Conservation (phyloP, 1,284 basidiomycete genomes). For the Rhodofomes roseus region DNA sequence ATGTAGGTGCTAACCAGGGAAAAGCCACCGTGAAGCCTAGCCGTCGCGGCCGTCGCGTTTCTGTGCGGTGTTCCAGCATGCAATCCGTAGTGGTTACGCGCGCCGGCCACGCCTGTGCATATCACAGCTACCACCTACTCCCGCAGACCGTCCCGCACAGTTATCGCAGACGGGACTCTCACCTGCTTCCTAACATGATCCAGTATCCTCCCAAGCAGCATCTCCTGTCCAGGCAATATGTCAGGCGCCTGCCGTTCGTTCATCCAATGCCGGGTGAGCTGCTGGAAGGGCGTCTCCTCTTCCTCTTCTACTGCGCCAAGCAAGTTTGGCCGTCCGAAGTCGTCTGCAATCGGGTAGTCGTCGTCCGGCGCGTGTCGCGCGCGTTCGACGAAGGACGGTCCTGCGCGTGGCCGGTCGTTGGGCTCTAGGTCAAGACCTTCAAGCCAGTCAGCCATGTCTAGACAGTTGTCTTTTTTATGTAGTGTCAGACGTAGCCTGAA, state of each 20-base stretch:
- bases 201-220: conserved; percentile 66
- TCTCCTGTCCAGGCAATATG: conserved; percentile 73
- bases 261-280: conserved; percentile 79
- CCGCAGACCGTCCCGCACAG: no score
- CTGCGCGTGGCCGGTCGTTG: conserved; percentile 17
- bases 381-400: conserved; percentile 23
- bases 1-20: no score
- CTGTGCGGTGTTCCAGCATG: no score
- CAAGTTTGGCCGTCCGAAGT: conserved; percentile 6
- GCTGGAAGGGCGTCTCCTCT: conserved; percentile 47
- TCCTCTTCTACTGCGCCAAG: conserved; percentile 18
- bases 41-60: no score
- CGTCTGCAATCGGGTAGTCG: conserved; percentile 16
- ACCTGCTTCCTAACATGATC: conserved; percentile 88
- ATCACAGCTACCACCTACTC: neutral
- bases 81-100: no score
- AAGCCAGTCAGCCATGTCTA: conserved; percentile 16
- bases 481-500: no score
- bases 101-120: no score
- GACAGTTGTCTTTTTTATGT: no score
- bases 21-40: no score
- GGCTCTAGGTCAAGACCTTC: conserved; percentile 14
- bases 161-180: conserved; percentile 26
- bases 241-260: conserved; percentile 84
- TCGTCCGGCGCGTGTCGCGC: conserved; percentile 19